Conservation (phyloP, 1,284 basidiomycete species). For the Cyathus olla region DNA sequence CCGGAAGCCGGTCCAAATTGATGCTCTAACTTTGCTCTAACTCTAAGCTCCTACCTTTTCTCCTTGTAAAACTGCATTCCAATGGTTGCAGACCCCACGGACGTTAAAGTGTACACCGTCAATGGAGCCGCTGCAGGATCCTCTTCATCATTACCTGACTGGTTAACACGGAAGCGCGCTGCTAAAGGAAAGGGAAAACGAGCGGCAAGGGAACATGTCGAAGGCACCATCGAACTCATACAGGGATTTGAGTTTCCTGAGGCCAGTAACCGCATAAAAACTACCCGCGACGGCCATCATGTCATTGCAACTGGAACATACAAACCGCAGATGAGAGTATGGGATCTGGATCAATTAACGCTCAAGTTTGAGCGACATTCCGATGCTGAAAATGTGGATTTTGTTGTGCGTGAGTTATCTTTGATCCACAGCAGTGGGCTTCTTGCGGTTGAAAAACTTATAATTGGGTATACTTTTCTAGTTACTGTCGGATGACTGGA, state of each 20-base stretch:
- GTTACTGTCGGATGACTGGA: constrained; percentile 99
- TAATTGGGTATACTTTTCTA: constrained; percentile 41
- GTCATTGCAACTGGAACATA: constrained; percentile 97
- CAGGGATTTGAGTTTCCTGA: constrained; percentile 99
- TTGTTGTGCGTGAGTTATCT: constrained; percentile 85
- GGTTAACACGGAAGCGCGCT: constrained; percentile 83
- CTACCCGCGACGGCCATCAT: constrained; percentile 93
- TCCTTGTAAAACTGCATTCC: not conserved
- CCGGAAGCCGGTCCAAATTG: too few relatives aligned
- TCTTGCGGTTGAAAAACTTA: constrained; percentile 2
- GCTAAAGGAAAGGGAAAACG: constrained; percentile 73
- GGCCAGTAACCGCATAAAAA: constrained; percentile 92
- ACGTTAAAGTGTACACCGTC: constrained; percentile 90
- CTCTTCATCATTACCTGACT: constrained; percentile 89
- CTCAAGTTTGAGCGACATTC: constrained; percentile 98
- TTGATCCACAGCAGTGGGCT: not conserved
- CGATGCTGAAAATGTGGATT: constrained; percentile 98
- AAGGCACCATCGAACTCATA: constrained; percentile 88
- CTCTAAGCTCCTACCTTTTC: not conserved
- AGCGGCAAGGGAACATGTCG: constrained; percentile 72
- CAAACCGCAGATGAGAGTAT: constrained; percentile 97
- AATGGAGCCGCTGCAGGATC: constrained; percentile 89
- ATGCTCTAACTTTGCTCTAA: not conserved
- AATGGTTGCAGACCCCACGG: constrained; percentile 38
- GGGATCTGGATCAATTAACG: constrained; percentile 94